These are phyloP conservation scores for Schizosaccharomyces cryophilus DNA, from an alignment of 805 yeast genomes.

Conservation along the genomic window DNA sequence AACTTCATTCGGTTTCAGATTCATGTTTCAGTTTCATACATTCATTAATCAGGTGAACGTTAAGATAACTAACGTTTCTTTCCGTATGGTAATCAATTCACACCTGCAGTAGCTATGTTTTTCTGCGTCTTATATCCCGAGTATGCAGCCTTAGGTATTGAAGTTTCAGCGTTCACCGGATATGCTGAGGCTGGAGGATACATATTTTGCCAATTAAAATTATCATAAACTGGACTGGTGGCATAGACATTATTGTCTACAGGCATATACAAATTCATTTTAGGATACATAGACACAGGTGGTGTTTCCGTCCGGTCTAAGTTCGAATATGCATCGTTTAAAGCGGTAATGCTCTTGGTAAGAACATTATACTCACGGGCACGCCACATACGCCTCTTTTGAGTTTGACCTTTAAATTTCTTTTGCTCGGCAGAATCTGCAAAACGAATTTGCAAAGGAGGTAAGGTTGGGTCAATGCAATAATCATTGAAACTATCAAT, in stretches of 20 bases:
- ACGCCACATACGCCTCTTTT: constrained; percentile 9
- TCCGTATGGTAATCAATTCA: background rate
- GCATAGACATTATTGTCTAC: background rate
- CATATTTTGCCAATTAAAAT: background rate
- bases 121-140: too few relatives aligned
- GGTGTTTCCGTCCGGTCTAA: background rate
- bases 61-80: too few relatives aligned
- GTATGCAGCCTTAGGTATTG: too few relatives aligned
- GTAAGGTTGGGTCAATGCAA: constrained; percentile 7
- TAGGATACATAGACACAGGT: background rate
- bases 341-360: constrained; percentile 4
- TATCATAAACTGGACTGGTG: background rate
- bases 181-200: background rate
- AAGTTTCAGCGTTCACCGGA: background rate
- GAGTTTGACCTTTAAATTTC: constrained; percentile 8
- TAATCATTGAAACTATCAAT: constrained; percentile 8
- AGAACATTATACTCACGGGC: constrained; percentile 9
- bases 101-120: background rate
- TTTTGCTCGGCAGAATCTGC: constrained; percentile 11
- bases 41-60: too few relatives aligned
- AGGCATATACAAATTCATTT: background rate
- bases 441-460: constrained; percentile 9
- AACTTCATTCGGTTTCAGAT: too few relatives aligned
- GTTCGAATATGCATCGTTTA: background rate
- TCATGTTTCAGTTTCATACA: too few relatives aligned